These are phyloP conservation scores for Solanum phureja DNA, from an alignment of 257 asterid species.

Conservation along the genomic window DNA sequence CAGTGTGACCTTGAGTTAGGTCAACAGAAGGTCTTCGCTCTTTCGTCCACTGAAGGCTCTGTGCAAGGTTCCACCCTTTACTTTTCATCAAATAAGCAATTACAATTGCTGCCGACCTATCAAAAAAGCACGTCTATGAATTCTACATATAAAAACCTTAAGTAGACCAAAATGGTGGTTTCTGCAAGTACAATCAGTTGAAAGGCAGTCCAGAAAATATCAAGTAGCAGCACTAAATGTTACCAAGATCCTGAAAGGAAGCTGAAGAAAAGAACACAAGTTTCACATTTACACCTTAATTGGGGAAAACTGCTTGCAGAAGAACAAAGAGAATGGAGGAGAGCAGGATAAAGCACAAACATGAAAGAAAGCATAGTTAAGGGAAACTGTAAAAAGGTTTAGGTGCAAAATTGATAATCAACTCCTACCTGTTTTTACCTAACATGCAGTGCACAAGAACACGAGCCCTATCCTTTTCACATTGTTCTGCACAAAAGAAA, in stretches of 20 bases:
- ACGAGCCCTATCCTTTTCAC: slow-evolving; percentile 75
- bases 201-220: not conserved
- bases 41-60: slow-evolving; percentile 88
- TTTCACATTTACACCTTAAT: not conserved
- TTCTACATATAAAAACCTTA: not conserved
- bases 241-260: not conserved
- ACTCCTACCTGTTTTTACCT: slow-evolving; percentile 67
- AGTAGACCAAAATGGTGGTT: not conserved
- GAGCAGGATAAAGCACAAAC: not conserved
- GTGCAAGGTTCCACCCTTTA: slow-evolving; percentile 84
- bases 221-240: not conserved
- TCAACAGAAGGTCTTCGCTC: slow-evolving; percentile 79
- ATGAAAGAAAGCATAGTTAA: not conserved
- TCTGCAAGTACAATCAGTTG: not conserved
- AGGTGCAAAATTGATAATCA: not conserved
- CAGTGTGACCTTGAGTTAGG: slow-evolving; percentile 48
- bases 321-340: not conserved
- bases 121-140: not conserved
- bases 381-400: not conserved
- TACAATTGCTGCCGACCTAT: slow-evolving; percentile 93
- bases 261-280: not conserved
- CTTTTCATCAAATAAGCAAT: slow-evolving; percentile 92
- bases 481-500: slow-evolving; percentile 51
- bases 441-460: slow-evolving; percentile 98
- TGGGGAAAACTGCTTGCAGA: not conserved